phyloP scores from a whole-genome alignment of 2,329 filamentous ascomycete species.

The Cladosporium austrohemisphaericum region DNA sequence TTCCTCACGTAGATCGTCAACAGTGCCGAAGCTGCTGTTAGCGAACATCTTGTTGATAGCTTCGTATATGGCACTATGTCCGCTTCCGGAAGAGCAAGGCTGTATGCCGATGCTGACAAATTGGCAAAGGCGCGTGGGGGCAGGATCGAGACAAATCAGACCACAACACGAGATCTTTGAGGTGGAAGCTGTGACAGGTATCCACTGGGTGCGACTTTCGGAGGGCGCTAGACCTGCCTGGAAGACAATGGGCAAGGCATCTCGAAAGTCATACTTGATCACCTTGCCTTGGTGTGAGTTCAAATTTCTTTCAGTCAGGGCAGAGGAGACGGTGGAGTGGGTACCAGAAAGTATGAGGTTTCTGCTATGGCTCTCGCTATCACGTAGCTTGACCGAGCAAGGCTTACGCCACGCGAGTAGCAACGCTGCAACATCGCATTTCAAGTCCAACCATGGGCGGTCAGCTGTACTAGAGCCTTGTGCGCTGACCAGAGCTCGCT shows the following conservation, averaged over 20 bases:
- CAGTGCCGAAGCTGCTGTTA: constrained; percentile 69
- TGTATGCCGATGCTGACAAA: constrained; percentile 76
- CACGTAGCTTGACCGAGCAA: constrained; percentile 57
- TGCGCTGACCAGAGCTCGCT: constrained; percentile 42
- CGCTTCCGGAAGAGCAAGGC: constrained; percentile 56
- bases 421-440: constrained; percentile 57
- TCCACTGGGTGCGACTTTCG: constrained; percentile 58
- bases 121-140: constrained; percentile 68
- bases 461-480: constrained; percentile 73
- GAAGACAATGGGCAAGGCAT: constrained; percentile 53
- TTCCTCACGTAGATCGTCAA: constrained; percentile 42
- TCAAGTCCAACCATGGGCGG: constrained; percentile 63
- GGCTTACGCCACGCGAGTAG: constrained; percentile 65
- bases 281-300: constrained; percentile 21
- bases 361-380: constrained; percentile 38
- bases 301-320: constrained; percentile 30
- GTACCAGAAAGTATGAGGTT: constrained; percentile 20
- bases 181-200: constrained; percentile 64
- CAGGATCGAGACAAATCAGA: constrained; percentile 66
- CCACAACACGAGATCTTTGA: constrained; percentile 62
- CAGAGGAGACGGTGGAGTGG: constrained; percentile 18
- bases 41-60: constrained; percentile 74
- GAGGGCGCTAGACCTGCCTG: constrained; percentile 63
- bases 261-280: constrained; percentile 24
- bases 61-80: constrained; percentile 66